These are phyloP conservation scores for Camellia oleifera DNA, from an alignment of 179 eudicot genomes.

Conservation along the genomic window DNA sequence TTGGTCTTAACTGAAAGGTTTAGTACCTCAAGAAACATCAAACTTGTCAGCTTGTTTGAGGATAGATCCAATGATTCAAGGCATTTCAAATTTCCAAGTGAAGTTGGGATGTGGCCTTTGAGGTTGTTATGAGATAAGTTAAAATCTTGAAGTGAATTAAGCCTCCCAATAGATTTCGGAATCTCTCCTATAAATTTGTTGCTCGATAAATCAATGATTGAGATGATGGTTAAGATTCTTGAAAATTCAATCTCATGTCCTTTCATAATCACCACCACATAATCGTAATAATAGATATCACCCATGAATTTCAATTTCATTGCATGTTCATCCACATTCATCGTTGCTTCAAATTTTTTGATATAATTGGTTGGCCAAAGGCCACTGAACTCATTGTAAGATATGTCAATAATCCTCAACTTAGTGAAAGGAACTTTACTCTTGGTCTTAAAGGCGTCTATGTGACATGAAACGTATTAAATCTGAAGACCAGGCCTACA, in stretches of 20 bases:
- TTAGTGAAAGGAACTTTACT: neutral
- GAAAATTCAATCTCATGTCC: neutral
- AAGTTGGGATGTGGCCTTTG: conserved; percentile 13
- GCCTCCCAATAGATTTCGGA: conserved; percentile 6
- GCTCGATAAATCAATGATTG: conserved; percentile 14
- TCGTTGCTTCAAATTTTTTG: conserved; percentile 2
- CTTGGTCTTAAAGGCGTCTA: neutral
- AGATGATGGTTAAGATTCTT: neutral
- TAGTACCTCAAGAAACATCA: conserved; percentile 9
- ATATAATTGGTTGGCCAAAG: neutral
- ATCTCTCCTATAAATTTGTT: conserved; percentile 19
- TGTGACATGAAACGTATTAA: conserved; percentile 18
- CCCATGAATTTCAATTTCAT: neutral
- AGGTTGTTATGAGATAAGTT: conserved; percentile 23
- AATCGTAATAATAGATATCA: neutral
- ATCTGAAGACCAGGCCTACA: conserved; percentile 25
- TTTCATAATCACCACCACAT: neutral
- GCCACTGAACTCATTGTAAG: conserved; percentile 19
- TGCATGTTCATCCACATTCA: neutral
- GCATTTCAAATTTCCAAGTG: neutral
- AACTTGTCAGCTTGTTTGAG: conserved; percentile 8
- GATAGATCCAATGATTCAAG: conserved; percentile 25
- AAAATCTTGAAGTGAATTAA: conserved; percentile 7
- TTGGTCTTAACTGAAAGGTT: neutral
- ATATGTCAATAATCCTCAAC: conserved; percentile 17